Evolutionary conservation across 2,329 filamentous ascomycete species (phyloP).

Genomic region (Acephala macrosclerotiorum): DNA sequence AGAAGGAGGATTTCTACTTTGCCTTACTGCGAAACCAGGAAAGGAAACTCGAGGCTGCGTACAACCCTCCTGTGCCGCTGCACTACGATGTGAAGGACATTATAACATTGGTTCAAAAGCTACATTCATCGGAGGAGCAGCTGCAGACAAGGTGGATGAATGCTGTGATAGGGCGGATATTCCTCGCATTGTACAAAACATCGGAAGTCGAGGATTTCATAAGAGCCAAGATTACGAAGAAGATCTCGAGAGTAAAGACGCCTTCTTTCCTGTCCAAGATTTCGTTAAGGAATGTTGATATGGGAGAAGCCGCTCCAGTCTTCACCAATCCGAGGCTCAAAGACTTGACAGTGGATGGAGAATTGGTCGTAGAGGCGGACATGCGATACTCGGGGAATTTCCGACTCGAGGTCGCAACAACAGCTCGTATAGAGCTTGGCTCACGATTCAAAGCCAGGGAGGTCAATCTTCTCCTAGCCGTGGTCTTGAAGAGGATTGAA

Average conservation of each 20-base stretch:
- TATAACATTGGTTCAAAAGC: slow-evolving; percentile 84
- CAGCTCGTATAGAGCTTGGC: slow-evolving; percentile 89
- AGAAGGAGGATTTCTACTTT: slow-evolving; percentile 99
- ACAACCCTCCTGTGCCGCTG: slow-evolving; percentile 71
- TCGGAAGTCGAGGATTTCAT: slow-evolving; percentile 81
- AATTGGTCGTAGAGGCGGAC: slow-evolving; percentile 86
- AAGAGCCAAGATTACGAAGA: slow-evolving; percentile 88
- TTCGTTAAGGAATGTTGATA: slow-evolving; percentile 81
- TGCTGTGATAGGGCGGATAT: slow-evolving; percentile 86
- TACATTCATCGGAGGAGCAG: slow-evolving; percentile 93
- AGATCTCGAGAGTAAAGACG: slow-evolving; percentile 92
- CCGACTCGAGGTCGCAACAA: slow-evolving; percentile 88
- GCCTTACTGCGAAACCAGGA: slow-evolving; percentile 87
- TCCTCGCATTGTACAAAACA: slow-evolving; percentile 87
- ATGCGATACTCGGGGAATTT: slow-evolving; percentile 90
- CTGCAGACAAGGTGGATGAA: slow-evolving; percentile 93
- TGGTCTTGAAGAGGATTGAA: slow-evolving; percentile 83
- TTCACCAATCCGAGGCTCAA: slow-evolving; percentile 88
- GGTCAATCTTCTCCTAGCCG: slow-evolving; percentile 87
- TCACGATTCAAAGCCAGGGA: slow-evolving; percentile 88
- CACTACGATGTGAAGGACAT: slow-evolving; percentile 86
- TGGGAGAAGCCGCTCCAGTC: slow-evolving; percentile 85
- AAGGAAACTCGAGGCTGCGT: slow-evolving; percentile 63
- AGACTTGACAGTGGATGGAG: slow-evolving; percentile 90
- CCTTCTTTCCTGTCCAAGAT: slow-evolving; percentile 89